Conservation (phyloP, 176 grass and related monocot genomes). For the Cenchrus americanus region DNA sequence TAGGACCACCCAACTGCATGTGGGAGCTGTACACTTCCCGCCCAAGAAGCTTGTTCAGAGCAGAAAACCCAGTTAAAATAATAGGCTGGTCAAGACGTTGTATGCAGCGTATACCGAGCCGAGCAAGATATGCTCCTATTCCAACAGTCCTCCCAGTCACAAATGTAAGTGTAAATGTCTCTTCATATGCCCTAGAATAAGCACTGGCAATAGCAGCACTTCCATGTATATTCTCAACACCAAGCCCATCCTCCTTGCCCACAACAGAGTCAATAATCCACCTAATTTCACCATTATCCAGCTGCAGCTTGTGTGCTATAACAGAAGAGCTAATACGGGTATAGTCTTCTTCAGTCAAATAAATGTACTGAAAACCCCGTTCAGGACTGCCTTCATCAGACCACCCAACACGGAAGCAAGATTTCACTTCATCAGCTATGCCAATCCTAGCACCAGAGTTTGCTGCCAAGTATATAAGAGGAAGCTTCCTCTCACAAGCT, state of each 20-base stretch:
- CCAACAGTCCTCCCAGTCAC: conserved; percentile 89
- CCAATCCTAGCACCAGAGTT: conserved; percentile 93
- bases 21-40: conserved; percentile 98
- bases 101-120: conserved; percentile 98
- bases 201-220: conserved; percentile 96
- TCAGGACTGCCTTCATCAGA: conserved; percentile 75
- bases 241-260: conserved; percentile 94
- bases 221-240: conserved; percentile 95
- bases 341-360: conserved; percentile 85
- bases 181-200: conserved; percentile 93
- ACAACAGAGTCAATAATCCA: conserved; percentile 95
- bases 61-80: conserved; percentile 85
- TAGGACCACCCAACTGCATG: conserved; percentile 97
- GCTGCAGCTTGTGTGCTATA: conserved; percentile 81
- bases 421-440: conserved; percentile 91
- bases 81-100: conserved; percentile 93
- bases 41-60: conserved; percentile 96
- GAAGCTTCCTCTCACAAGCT: conserved; percentile 85
- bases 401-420: conserved; percentile 93
- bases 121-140: conserved; percentile 95
- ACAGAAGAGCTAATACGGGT: conserved; percentile 71
- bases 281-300: conserved; percentile 80
- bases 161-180: conserved; percentile 97
- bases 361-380: conserved; percentile 86
- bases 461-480: conserved; percentile 94